Base-by-base conservation (phyloP, 768 basidiomycete genomes). In the Calocera cornea region DNA sequence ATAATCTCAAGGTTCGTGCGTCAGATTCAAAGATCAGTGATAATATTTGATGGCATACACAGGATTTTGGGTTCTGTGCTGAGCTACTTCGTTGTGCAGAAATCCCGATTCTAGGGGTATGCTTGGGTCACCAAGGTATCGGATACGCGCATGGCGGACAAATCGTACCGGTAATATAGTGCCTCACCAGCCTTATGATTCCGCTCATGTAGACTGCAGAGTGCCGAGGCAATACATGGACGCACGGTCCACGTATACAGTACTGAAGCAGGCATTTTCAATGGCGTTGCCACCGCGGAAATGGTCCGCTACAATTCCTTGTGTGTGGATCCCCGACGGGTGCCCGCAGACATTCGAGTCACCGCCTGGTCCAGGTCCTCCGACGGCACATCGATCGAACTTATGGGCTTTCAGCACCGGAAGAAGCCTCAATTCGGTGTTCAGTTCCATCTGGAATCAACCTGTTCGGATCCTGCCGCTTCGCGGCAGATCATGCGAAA, bases 51-150 rank as follows among this genome's bases (percentile, higher is more conserved):
- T 27, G 24, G 14, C 16, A 60, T 29, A 33, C 12, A 16, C 27
- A 60, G 54, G 54, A 60, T 22, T 60, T 60, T 33, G 54, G 54
- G 2, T 60, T 60, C 54, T 60, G 54, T 60, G 54, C 54, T 16
- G 54, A 60, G 19, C 54, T 60, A 2, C 31, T 60, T 27, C 54
- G 54, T 31, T 29, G 16, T 10, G 24, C 54, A 2, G 24, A 33
- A 29, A 33, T 60, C 2, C 54, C 54, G 7, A 33, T 60, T 29
- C 19, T 60, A 16, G 54, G 54, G 14, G 54, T 60, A 8, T 60
- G 54, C 54, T 33, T 60, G 8, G 54, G 54, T 29, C 54, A 60
- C 31, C 54, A 60, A 33, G 54, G 54, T 2, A 27, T 60, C 22
- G 54, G 11, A 27, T 33, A 27, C 19, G 54, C 54, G 2, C 24